Evolutionary conservation across 371 early-diverging fungal species (phyloP).

Genomic region (Mortierella sp.): DNA sequence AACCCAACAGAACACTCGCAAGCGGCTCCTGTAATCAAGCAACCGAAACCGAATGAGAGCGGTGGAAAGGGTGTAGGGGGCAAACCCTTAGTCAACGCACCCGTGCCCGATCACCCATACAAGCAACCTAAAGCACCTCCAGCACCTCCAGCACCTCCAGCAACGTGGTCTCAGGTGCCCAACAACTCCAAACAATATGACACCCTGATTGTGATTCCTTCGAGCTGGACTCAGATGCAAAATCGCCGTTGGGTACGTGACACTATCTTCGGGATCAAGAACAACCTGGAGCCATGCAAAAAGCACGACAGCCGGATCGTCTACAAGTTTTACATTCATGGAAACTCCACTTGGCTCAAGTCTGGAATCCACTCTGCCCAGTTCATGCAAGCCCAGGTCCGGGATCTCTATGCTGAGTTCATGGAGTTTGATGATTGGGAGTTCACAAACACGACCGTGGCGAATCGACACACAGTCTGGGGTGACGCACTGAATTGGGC

Average conservation of each 20-base stretch:
- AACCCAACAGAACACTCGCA: background rate
- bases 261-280: constrained; percentile 60
- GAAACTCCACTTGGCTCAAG: constrained; percentile 39
- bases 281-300: constrained; percentile 62
- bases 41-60: constrained; percentile 4
- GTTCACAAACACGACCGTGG: constrained; percentile 53
- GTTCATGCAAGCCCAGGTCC: constrained; percentile 53
- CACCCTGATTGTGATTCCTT: constrained; percentile 62
- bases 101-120: background rate
- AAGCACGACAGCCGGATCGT: constrained; percentile 55
- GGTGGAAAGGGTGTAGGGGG: background rate
- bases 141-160: too few relatives aligned
- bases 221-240: constrained; percentile 53
- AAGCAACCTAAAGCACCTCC: background rate
- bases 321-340: constrained; percentile 65
- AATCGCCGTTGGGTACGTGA: constrained; percentile 61
- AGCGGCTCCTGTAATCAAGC: background rate
- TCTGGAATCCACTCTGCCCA: constrained; percentile 37
- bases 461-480: constrained; percentile 55
- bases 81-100: background rate
- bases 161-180: constrained; percentile 6
- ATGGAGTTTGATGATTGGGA: constrained; percentile 63
- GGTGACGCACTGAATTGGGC: constrained; percentile 44
- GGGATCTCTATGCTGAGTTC: constrained; percentile 61
- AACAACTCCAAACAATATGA: constrained; percentile 58